Percentiles rank a stretch among this genome's conserved stretches.
Conservation (phyloP, 768 basidiomycete species). For the Lentinula aciculospora region DNA sequence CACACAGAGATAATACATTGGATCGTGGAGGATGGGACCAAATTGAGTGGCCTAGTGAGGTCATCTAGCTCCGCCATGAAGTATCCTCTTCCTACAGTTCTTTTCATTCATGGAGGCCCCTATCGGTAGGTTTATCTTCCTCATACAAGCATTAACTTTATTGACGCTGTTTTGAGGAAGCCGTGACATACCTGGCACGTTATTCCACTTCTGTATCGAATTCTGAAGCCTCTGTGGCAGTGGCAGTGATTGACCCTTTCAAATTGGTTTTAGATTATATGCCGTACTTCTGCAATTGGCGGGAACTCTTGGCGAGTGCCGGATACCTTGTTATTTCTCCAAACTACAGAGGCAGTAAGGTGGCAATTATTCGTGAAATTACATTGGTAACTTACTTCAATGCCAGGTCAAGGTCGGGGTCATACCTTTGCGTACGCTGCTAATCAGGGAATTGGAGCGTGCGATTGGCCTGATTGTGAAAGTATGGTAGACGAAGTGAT, state of each 20-base stretch:
- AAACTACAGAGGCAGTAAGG: conserved; percentile 31
- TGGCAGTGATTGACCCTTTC: neutral
- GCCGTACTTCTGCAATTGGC: conserved; percentile 34
- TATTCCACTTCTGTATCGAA: neutral
- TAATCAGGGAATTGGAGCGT: conserved; percentile 22
- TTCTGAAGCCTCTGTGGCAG: neutral
- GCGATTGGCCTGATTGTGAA: conserved; percentile 29
- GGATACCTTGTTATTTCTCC: conserved; percentile 31
- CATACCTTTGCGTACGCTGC: conserved; percentile 26
- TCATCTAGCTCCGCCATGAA: conserved; percentile 20
- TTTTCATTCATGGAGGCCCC: conserved; percentile 29
- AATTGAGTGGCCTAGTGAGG: conserved; percentile 24
- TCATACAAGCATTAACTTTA: neutral
- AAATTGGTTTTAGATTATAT: conserved; percentile 24
- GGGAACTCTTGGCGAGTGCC: conserved; percentile 26
- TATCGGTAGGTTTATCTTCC: conserved; percentile 18
- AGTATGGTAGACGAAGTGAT: conserved; percentile 31
- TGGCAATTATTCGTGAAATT: neutral
- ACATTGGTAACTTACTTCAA: neutral
- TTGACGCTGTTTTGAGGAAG: conserved; percentile 11
- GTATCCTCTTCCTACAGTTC: conserved; percentile 20
- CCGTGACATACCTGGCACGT: conserved; percentile 23
- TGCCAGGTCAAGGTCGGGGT: conserved; percentile 26
- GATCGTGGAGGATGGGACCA: conserved; percentile 23
- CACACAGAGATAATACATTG: conserved; percentile 23